A percentile compares a stretch with the other conserved stretches of the same genome.
phyloP scores from a whole-genome alignment of 2,329 filamentous ascomycete species.

The Aspergillus amoenus region DNA sequence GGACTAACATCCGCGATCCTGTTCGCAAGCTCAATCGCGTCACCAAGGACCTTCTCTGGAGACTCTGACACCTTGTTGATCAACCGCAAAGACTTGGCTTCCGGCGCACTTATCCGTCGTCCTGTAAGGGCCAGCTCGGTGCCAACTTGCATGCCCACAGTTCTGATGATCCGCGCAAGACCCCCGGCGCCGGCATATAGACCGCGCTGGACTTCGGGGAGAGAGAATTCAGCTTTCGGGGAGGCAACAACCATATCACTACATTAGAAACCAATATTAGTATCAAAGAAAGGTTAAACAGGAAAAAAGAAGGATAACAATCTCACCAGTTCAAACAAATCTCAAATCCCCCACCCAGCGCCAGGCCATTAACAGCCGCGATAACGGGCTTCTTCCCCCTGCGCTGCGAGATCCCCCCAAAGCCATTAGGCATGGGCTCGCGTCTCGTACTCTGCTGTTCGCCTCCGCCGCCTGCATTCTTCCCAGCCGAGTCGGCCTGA shows the following conservation, averaged over 20 bases:
- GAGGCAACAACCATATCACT: slow-evolving; percentile 68
- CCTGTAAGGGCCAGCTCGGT: slow-evolving; percentile 71
- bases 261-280: slow-evolving; percentile 26
- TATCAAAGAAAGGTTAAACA: neutral
- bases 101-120: slow-evolving; percentile 56
- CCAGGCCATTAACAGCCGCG: slow-evolving; percentile 75
- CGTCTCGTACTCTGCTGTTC: slow-evolving; percentile 26
- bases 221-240: slow-evolving; percentile 58
- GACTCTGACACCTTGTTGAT: slow-evolving; percentile 64
- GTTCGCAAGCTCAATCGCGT: slow-evolving; percentile 61
- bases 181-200: slow-evolving; percentile 71
- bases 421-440: slow-evolving; percentile 41
- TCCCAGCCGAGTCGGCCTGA: neutral
- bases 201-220: slow-evolving; percentile 71
- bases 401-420: slow-evolving; percentile 56
- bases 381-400: slow-evolving; percentile 70
- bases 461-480: slow-evolving; percentile 12
- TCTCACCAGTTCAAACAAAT: slow-evolving; percentile 82
- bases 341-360: slow-evolving; percentile 75
- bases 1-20: slow-evolving; percentile 58
- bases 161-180: slow-evolving; percentile 64
- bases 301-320: neutral
- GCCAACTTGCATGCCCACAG: slow-evolving; percentile 67
- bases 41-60: slow-evolving; percentile 76
- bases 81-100: slow-evolving; percentile 63